Evolutionary conservation across 768 basidiomycete species (phyloP).

Genomic region (Suillus weaverae): DNA sequence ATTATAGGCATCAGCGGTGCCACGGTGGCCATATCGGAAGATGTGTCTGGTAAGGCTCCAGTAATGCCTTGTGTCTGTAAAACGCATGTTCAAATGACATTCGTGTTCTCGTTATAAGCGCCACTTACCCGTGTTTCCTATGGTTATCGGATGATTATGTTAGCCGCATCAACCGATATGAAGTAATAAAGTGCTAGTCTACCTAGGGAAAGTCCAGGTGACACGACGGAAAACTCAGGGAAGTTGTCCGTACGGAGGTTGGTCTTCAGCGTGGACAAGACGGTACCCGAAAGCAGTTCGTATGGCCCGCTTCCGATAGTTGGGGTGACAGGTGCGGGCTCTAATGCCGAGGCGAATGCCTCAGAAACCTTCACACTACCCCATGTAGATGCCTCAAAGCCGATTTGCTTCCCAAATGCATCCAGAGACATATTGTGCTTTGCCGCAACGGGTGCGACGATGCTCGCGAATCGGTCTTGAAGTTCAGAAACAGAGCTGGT

Average conservation of each 20-base stretch:
- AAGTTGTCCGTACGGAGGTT: slow-evolving; percentile 28
- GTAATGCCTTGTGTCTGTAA: slow-evolving; percentile 43
- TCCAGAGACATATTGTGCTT: slow-evolving; percentile 42
- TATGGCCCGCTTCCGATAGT: slow-evolving; percentile 37
- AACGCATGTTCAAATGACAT: slow-evolving; percentile 23
- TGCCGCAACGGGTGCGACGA: slow-evolving; percentile 18
- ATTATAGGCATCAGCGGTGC: slow-evolving; percentile 33
- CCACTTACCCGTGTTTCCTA: slow-evolving; percentile 26
- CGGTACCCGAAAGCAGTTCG: slow-evolving; percentile 42
- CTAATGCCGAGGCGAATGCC: slow-evolving; percentile 34
- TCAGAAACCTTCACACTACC: slow-evolving; percentile 41
- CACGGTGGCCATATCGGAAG: slow-evolving; percentile 45
- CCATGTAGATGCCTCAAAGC: slow-evolving; percentile 23
- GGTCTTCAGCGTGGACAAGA: slow-evolving; percentile 38
- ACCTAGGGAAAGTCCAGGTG: slow-evolving; percentile 35
- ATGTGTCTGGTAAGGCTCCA: slow-evolving; percentile 48
- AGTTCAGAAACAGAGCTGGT: slow-evolving; percentile 16
- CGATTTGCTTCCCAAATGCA: slow-evolving; percentile 39
- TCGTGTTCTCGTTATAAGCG: slow-evolving; percentile 12
- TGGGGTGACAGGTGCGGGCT: slow-evolving; percentile 46
- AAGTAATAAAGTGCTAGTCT: slow-evolving; percentile 5
- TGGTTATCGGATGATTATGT: neutral
- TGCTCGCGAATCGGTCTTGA: slow-evolving; percentile 13
- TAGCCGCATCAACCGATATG: slow-evolving; percentile 8
- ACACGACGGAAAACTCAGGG: slow-evolving; percentile 30